These are phyloP conservation scores for Athelia psychrophila DNA, from an alignment of 1,284 basidiomycete genomes.

Conservation along the genomic window DNA sequence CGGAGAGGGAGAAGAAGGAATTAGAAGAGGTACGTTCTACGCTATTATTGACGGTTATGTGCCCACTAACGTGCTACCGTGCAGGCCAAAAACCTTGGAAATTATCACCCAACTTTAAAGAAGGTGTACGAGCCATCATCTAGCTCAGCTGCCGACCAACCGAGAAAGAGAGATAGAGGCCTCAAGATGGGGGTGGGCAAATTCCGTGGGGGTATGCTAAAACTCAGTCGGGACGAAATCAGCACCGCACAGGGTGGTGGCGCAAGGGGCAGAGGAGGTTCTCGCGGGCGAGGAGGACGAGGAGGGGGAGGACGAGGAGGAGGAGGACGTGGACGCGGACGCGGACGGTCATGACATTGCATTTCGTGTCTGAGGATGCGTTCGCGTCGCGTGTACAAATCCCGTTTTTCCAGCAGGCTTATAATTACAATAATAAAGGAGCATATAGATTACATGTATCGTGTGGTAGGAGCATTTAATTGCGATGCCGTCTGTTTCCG, in stretches of 20 bases:
- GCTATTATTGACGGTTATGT: conserved; percentile 4
- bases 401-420: too few relatives aligned
- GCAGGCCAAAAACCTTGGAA: conserved; percentile 76
- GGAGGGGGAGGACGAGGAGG: conserved; percentile 13
- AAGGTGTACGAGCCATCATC: conserved; percentile 51
- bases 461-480: too few relatives aligned
- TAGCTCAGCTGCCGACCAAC: conserved; percentile 21
- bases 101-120: conserved; percentile 76
- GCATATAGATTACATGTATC: too few relatives aligned
- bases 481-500: background rate
- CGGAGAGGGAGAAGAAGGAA: conserved; percentile 46
- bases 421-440: too few relatives aligned
- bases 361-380: background rate
- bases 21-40: conserved; percentile 58
- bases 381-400: too few relatives aligned
- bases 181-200: conserved; percentile 76
- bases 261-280: conserved; percentile 10
- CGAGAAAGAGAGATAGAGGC: conserved; percentile 56
- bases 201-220: conserved; percentile 65
- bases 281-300: conserved; percentile 3
- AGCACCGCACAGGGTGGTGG: conserved; percentile 17
- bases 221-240: conserved; percentile 61
- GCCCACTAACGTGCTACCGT: conserved; percentile 10
- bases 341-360: conserved; percentile 8
- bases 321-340: conserved; percentile 16